These are phyloP conservation scores for Linum tenue DNA, from an alignment of 345 rosid genomes.

Conservation along the genomic window DNA sequence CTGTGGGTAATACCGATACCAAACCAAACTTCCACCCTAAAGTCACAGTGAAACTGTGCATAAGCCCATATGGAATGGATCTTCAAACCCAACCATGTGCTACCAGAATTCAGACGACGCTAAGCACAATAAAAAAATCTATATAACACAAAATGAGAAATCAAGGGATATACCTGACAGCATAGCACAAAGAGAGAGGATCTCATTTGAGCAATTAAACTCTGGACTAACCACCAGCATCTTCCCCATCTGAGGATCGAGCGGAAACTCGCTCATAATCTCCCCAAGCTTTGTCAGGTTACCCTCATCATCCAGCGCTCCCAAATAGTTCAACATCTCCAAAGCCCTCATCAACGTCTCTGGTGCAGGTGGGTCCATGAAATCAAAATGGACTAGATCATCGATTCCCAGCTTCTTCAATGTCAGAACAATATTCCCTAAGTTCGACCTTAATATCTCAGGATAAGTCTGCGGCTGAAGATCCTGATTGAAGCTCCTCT, in stretches of 20 bases:
- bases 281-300: constrained; percentile 84
- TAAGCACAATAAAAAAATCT: constrained; percentile 23
- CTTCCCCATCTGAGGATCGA: constrained; percentile 93
- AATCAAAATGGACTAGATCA: constrained; percentile 85
- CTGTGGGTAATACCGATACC: too few relatives aligned
- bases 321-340: constrained; percentile 85
- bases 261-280: constrained; percentile 95
- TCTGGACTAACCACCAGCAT: constrained; percentile 90
- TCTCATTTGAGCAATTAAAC: constrained; percentile 96
- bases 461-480: constrained; percentile 87
- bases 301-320: constrained; percentile 91
- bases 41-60: too few relatives aligned
- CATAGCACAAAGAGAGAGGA: constrained; percentile 86
- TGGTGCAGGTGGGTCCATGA: constrained; percentile 97
- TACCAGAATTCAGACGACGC: too few relatives aligned
- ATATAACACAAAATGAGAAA: constrained; percentile 14
- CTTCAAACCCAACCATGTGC: too few relatives aligned
- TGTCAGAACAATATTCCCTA: constrained; percentile 81
- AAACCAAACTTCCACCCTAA: too few relatives aligned
- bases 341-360: constrained; percentile 94
- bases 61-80: too few relatives aligned
- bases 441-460: constrained; percentile 83
- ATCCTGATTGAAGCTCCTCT: constrained; percentile 72
- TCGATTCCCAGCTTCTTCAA: constrained; percentile 86
- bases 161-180: constrained; percentile 60